Base-by-base conservation (phyloP, 345 rosid genomes). In the Triadica sebifera region DNA sequence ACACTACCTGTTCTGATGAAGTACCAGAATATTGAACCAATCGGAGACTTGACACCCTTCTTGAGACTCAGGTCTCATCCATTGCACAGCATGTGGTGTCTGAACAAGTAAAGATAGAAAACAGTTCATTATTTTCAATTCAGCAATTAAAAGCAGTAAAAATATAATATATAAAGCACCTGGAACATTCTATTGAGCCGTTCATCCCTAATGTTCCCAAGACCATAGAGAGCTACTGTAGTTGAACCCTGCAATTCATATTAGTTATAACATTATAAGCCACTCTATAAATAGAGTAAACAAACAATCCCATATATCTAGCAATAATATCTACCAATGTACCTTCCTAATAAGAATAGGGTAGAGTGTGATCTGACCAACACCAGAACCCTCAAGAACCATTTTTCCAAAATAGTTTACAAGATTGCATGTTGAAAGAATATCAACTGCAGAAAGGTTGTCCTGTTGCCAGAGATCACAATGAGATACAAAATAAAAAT, bases 1-100 rank as follows among this genome's bases (percentile, higher is more conserved):
- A n/a, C n/a, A n/a, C n/a, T n/a, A 91, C 99, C 99, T 95, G 90
- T 95, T 95, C 80, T 95, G 99, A 78, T 95, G 99, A 83, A 95
- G 98, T 65, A 91, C 97, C 78, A 95, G 86, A 83, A 95, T 93
- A 84, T 93, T 95, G 87, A 95, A 95, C 98, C 99, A 95, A 71
- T 93, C 97, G 65, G 98, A 90, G 55, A 87, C 87, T 63, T 86
- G 84, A 81, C 85, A 88, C 63, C 84, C 97, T 79, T 89, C 97
- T 86, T 93, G 94, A 79, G 92, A 83, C 89, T 94, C 99, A 77
- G 99, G 97, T 73, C 97, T 90, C 98, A 92, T 94, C 99, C 99
- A 94, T 82, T 93, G 97, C 61, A 94, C 93, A 75, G 96, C 98
- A 82, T 93, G 99, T 46, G 99, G 99, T 64, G 98, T 94, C 99